Conservation (phyloP, 2,329 filamentous ascomycete species). For the Fusarium newnesense region DNA sequence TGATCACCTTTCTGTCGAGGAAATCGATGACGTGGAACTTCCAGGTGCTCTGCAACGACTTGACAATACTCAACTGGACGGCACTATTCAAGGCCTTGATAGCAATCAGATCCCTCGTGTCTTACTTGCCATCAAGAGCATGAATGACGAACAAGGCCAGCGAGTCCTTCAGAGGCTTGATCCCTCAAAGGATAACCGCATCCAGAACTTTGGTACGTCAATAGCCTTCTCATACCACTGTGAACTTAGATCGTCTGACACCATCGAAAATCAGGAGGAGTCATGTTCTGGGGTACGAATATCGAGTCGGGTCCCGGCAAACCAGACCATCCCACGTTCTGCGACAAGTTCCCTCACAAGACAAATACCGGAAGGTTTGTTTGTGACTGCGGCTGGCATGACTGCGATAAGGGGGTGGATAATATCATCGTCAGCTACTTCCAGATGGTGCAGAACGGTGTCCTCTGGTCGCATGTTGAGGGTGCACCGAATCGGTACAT, state of each 20-base stretch:
- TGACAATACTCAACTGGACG: not conserved
- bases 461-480: not conserved
- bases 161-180: not conserved
- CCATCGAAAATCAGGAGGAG: not conserved
- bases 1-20: not conserved
- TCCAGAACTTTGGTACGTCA: not conserved
- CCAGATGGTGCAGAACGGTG: not conserved
- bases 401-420: not conserved
- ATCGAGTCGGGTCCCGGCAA: not conserved
- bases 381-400: not conserved
- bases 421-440: not conserved
- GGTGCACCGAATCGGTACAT: not conserved
- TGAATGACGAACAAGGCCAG: not conserved
- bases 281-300: not conserved
- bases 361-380: not conserved
- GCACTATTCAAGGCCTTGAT: not conserved
- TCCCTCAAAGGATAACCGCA: not conserved
- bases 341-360: not conserved
- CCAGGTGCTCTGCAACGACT: not conserved
- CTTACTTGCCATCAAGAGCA: not conserved
- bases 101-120: not conserved
- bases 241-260: rapidly evolving
- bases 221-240: rapidly evolving
- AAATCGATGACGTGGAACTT: not conserved
- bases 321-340: not conserved